Percentiles rank a stretch among this genome's conserved stretches.
phyloP scores from a whole-genome alignment of 768 basidiomycete species.

The Erythrobasidium yunnanense region DNA sequence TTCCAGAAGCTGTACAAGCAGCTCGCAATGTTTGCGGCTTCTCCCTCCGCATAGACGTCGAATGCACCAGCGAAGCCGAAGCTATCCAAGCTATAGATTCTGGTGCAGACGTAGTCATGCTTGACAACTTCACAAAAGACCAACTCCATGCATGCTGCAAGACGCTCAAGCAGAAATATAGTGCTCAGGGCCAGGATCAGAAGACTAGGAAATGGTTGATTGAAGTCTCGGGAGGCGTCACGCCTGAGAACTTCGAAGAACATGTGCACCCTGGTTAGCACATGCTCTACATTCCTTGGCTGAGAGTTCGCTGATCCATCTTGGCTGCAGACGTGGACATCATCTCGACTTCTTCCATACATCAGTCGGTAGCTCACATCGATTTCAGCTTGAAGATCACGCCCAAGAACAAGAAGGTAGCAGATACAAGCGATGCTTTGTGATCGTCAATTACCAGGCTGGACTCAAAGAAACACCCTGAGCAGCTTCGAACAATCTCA shows the following conservation, averaged over 20 bases:
- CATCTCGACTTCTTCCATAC: conserved; percentile 76
- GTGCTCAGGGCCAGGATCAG: background rate
- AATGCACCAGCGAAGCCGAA: conserved; percentile 75
- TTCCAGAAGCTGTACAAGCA: conserved; percentile 70
- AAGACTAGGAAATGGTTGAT: conserved; percentile 62
- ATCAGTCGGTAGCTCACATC: conserved; percentile 84
- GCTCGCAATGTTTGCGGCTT: conserved; percentile 88
- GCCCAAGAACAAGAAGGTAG: conserved; percentile 21
- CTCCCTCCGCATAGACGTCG: conserved; percentile 80
- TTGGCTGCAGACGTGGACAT: conserved; percentile 74
- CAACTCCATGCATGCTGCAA: conserved; percentile 59
- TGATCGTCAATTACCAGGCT: background rate
- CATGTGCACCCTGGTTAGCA: conserved; percentile 70
- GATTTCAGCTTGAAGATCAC: conserved; percentile 90
- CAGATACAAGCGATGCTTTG: conserved; percentile 18
- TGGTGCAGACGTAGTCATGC: conserved; percentile 47
- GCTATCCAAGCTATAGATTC: conserved; percentile 95
- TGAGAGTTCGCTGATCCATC: background rate
- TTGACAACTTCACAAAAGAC: conserved; percentile 40
- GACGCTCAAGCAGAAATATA: conserved; percentile 58
- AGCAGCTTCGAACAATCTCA: too few relatives aligned
- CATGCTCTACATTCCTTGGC: background rate
- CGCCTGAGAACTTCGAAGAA: conserved; percentile 69
- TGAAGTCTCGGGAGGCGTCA: conserved; percentile 91
- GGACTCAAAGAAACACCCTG: too few relatives aligned